A percentile compares a stretch with the other conserved stretches of the same genome.
Evolutionary conservation across 345 rosid species (phyloP).

Genomic region (Eucalyptus globulus): DNA sequence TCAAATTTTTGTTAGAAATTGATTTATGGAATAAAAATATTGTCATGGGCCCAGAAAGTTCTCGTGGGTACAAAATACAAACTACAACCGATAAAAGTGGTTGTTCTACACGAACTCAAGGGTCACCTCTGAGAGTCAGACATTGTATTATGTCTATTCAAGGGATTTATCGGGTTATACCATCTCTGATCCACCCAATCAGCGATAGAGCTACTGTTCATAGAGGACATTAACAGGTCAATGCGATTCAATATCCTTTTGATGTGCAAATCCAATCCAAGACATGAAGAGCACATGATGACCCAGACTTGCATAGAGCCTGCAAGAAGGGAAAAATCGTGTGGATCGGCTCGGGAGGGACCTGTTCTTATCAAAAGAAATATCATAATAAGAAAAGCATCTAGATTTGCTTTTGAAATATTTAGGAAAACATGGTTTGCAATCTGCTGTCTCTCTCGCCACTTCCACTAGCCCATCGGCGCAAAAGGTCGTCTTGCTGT

Average conservation of each 20-base stretch:
- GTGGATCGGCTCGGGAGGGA: neutral
- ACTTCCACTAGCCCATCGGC: neutral
- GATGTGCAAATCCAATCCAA: neutral
- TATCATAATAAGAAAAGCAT: neutral
- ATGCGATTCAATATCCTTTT: neutral
- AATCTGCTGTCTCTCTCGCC: neutral
- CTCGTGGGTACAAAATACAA: neutral
- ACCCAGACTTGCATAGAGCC: neutral
- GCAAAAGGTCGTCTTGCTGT: neutral
- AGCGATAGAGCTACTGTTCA: too few relatives aligned
- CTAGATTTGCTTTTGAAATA: neutral
- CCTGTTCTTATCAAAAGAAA: neutral
- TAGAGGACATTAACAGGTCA: neutral
- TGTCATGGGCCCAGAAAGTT: accelerated
- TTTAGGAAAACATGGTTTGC: neutral
- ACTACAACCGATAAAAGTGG: too few relatives aligned
- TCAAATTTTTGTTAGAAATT: too few relatives aligned
- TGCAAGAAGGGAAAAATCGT: neutral
- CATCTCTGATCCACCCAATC: neutral
- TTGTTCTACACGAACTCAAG: neutral
- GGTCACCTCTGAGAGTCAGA: neutral
- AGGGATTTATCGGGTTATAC: neutral
- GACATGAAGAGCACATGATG: too few relatives aligned
- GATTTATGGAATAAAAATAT: too few relatives aligned
- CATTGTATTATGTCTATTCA: neutral